A percentile compares a stretch with the other conserved stretches of the same genome.
Conservation (phyloP, 805 yeast species). For the Kazachstania viticola region DNA sequence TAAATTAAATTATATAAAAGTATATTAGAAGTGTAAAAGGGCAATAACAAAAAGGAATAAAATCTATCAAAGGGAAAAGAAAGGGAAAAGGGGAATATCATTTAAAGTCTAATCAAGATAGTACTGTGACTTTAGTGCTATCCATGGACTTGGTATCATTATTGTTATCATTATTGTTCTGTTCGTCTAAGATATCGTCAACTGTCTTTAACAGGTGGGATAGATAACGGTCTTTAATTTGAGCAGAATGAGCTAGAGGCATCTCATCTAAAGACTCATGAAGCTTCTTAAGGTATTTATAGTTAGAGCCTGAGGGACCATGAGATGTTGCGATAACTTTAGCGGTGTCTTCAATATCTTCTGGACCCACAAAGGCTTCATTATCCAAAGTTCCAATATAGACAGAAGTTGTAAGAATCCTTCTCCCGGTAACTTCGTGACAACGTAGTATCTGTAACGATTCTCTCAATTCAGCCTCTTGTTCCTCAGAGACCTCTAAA, state of each 20-base stretch:
- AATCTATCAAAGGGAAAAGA: no score
- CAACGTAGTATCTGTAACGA: slow-evolving; percentile 22
- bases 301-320: slow-evolving; percentile 80
- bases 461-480: slow-evolving; percentile 13
- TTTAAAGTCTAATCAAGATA: no score
- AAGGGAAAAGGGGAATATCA: no score
- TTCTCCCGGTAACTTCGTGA: slow-evolving; percentile 28
- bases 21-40: no score
- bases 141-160: no score
- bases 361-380: slow-evolving; percentile 80
- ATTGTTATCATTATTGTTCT: no score
- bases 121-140: no score
- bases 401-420: slow-evolving; percentile 43
- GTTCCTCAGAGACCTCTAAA: slow-evolving; percentile 25
- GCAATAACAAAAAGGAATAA: no score
- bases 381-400: slow-evolving; percentile 80
- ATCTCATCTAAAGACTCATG: slow-evolving; percentile 35
- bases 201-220: slow-evolving; percentile 26
- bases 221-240: slow-evolving; percentile 33
- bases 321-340: slow-evolving; percentile 37
- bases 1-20: no score
- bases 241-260: slow-evolving; percentile 11
- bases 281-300: slow-evolving; percentile 53
- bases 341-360: slow-evolving; percentile 48
- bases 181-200: slow-evolving; percentile 2